These are phyloP conservation scores for Teratosphaeria viscida DNA, from an alignment of 2,329 filamentous ascomycete species.

Conservation along the genomic window DNA sequence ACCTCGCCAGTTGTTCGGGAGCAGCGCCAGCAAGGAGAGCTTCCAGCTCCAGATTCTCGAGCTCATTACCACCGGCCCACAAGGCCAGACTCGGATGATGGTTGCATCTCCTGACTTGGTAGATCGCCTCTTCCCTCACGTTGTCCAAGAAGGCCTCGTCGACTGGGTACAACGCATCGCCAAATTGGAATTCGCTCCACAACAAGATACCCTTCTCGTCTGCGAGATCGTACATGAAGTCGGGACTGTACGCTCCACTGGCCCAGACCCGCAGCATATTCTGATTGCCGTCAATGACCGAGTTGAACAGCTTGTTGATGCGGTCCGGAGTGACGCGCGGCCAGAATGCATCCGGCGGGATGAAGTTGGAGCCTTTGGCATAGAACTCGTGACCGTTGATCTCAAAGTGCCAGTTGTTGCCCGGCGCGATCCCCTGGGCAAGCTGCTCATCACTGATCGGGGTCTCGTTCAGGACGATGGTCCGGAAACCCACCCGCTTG, in stretches of 20 bases:
- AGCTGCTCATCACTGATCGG: conserved; percentile 46
- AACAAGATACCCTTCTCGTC: conserved; percentile 51
- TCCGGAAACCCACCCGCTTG: conserved; percentile 51
- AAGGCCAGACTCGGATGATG: conserved; percentile 41
- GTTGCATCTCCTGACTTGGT: conserved; percentile 51
- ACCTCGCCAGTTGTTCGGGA: conserved; percentile 34
- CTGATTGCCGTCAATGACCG: conserved; percentile 48
- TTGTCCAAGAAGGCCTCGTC: conserved; percentile 46
- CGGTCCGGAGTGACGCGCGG: conserved; percentile 44
- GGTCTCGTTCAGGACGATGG: conserved; percentile 49
- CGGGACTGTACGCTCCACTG: conserved; percentile 47
- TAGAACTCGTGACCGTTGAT: conserved; percentile 55
- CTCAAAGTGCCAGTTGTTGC: conserved; percentile 55
- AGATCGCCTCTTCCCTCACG: conserved; percentile 44
- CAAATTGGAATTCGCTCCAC: conserved; percentile 55
- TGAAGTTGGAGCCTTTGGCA: conserved; percentile 54
- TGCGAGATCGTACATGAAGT: conserved; percentile 53
- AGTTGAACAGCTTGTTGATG: conserved; percentile 45
- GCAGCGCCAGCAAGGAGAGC: conserved; percentile 26
- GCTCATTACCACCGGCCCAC: conserved; percentile 43
- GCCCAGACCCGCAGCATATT: conserved; percentile 44
- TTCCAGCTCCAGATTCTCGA: conserved; percentile 46
- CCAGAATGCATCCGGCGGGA: conserved; percentile 54
- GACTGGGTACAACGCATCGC: conserved; percentile 50
- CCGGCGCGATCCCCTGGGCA: conserved; percentile 44